Evolutionary conservation across 1,139 yeast species (phyloP), one percentile per base, ranked within the genome.

Genomic region (Spencermartinsiella ligniputridi): DNA sequence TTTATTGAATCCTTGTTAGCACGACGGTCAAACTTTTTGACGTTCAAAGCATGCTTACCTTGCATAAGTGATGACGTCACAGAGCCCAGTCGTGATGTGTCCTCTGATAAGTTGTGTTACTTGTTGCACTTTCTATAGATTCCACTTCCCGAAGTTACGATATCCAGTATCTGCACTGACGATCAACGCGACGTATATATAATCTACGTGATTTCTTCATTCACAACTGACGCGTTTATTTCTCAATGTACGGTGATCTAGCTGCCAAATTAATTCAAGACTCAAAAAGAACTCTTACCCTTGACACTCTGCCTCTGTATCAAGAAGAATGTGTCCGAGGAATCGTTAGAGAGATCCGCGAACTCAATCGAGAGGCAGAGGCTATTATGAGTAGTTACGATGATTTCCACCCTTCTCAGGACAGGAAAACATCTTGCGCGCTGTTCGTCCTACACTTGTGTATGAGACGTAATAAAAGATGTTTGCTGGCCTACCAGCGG

Each of bases 381-480:
- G 35, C 67, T 68, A 29, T 88, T 76, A 39, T 62, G 44, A 60
- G 57, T 47, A 49, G 62, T 52, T 48, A 64, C 52, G 55, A 67
- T 48, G 80, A 80, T 50, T 49, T 56, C 27, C 51, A 51, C 6
- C 56, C 63, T 3, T 51, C 62, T 11, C 63, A 61, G 34, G 63
- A 64, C 41, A 52, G 70, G 8, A 57, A 57, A 19, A 56, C 60
- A 8, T 58, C 68, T n/a, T 84, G 95, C 51, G 90, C 86, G 48
- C 64, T 83, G 38, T 85, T 89, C 59, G 92, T 90, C 2, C 80
- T 88, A n/a, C 84, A 82, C 53, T 66, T 88, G 36, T 82, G 88
- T 35, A 81, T 89, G 81, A 74, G 92, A 48, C 70, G 97, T 45
- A 89, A 92, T 64, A 92, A 92, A 62, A 70, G 98, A 46, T 89